Base-by-base conservation (phyloP, 2,329 filamentous ascomycete species). In the Trichophyton verrucosum region DNA sequence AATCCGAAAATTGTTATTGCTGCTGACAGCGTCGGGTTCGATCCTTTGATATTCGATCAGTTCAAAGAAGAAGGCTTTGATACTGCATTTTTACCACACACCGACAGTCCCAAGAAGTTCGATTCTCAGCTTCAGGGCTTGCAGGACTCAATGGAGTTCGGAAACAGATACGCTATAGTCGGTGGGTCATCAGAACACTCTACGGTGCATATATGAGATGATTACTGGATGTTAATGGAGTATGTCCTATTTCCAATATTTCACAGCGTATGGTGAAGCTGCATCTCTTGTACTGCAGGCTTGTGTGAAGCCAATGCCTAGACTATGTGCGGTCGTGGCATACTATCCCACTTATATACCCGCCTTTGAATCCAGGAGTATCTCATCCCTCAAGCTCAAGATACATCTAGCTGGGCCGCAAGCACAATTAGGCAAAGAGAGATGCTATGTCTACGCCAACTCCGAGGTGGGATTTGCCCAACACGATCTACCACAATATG, bases 401-500 rank as follows among this genome's bases (percentile, higher is more conserved):
- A 77, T 86, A 1, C 84, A 86, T 69, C 77, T 86, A 0, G 81
- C 82, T 1, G 77, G 77, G 8, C 68, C 75, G 44, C 69, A 78
- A 24, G 67, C 60, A 61, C 65, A 69, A 47, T 73, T 75, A 60
- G 71, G 77, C n/a, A 69, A 72, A 44, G 76, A 76, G 61, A 74
- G 74, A 27, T 73, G 75, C 3, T 84, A 80, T 67, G 78, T 78
- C 0, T 86, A 86, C 65, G 76, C 79, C 9, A 76, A 78, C 62
- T 81, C 73, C 0, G 74, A 82, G 58, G 74, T 82, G 0, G 88
- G 88, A 0, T 91, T 91, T 64, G 87, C 87, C 0, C 87, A 91
- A 71, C 78, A 80, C 20, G 83, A 89, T 61, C 70, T 88, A 36
- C 84, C 87, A 1, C 82, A 86, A 65, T 90, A 84, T 66, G 81